Evolutionary conservation across 768 basidiomycete genomes (phyloP).

Genomic region (Melanogaster broomeanus): DNA sequence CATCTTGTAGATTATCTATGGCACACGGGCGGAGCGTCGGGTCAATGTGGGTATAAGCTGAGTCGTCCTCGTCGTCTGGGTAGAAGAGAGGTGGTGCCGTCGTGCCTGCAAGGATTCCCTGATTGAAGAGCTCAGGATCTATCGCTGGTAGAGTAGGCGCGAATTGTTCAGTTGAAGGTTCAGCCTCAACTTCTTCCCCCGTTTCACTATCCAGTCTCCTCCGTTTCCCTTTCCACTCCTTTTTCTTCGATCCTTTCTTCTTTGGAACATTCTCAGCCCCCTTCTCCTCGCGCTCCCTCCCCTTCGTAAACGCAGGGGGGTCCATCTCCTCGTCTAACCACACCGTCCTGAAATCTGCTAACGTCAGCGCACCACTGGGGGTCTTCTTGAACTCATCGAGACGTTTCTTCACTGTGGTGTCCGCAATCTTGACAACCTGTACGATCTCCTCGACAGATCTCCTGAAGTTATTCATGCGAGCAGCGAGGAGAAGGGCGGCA

Average conservation of each 20-base stretch:
- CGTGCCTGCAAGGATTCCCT: conserved; percentile 68
- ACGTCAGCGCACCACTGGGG: conserved; percentile 78
- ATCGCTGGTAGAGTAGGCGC: conserved; percentile 34
- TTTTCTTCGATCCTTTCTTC: conserved; percentile 25
- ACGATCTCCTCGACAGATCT: conserved; percentile 94
- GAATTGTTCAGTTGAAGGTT: conserved; percentile 13
- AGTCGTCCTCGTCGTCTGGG: conserved; percentile 46
- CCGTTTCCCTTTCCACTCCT: conserved; percentile 39
- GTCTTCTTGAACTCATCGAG: conserved; percentile 94
- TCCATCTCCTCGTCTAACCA: conserved; percentile 93
- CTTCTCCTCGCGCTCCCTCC: conserved; percentile 67
- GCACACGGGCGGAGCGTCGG: conserved; percentile 45
- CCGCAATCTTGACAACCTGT: conserved; percentile 99
- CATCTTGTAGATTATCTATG: conserved; percentile 11
- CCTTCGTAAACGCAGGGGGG: conserved; percentile 85
- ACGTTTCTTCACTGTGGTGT: conserved; percentile 89
- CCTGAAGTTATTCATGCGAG: conserved; percentile 97
- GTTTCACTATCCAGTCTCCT: conserved; percentile 41
- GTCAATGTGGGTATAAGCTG: conserved; percentile 51
- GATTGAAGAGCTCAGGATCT: conserved; percentile 60
- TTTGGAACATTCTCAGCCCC: conserved; percentile 38
- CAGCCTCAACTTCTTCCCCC: conserved; percentile 29
- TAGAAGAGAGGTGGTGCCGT: conserved; percentile 40
- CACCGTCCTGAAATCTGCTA: conserved; percentile 87
- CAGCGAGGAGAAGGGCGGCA: conserved; percentile 91